Evolutionary conservation across 352 stramenopile species (phyloP).

Genomic region (Plasmopara halstedii): DNA sequence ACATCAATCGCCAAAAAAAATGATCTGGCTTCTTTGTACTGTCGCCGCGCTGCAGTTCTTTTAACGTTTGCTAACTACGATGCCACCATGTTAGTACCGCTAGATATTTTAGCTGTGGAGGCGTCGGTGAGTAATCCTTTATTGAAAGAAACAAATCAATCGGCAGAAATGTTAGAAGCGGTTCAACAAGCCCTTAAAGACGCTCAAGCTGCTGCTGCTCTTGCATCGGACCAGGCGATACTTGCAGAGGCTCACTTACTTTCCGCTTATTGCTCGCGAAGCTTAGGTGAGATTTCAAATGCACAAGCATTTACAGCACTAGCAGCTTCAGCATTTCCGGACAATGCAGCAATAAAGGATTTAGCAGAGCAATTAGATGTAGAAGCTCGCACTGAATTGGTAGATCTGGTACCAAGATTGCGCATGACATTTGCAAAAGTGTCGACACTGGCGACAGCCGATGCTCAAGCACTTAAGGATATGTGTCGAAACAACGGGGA

Average conservation of each 20-base stretch:
- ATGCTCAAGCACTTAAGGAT: not conserved
- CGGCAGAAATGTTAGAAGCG: constrained; percentile 19
- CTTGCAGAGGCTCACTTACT: constrained; percentile 26
- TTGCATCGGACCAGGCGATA: constrained; percentile 16
- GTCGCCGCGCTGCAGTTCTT: constrained; percentile 26
- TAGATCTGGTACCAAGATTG: constrained; percentile 12
- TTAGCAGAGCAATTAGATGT: constrained; percentile 29
- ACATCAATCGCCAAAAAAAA: constrained; percentile 6
- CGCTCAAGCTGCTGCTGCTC: constrained; percentile 18
- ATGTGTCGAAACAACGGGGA: constrained; percentile 12
- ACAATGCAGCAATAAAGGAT: constrained; percentile 15
- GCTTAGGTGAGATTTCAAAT: constrained; percentile 24
- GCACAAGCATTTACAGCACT: constrained; percentile 20
- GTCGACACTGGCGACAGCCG: constrained; percentile 1
- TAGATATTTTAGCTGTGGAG: constrained; percentile 14
- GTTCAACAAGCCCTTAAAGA: constrained; percentile 44
- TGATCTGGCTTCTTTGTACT: constrained; percentile 24
- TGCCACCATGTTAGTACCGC: constrained; percentile 15
- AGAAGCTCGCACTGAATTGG: constrained; percentile 12
- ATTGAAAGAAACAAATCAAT: constrained; percentile 9
- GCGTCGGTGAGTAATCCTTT: constrained; percentile 2
- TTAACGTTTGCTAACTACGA: constrained; percentile 38
- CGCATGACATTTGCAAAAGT: constrained; percentile 8
- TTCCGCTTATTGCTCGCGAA: constrained; percentile 31
- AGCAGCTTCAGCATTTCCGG: constrained; percentile 20